Base-by-base conservation (phyloP, 2,329 filamentous ascomycete genomes). In the Neofusicoccum laricinum region DNA sequence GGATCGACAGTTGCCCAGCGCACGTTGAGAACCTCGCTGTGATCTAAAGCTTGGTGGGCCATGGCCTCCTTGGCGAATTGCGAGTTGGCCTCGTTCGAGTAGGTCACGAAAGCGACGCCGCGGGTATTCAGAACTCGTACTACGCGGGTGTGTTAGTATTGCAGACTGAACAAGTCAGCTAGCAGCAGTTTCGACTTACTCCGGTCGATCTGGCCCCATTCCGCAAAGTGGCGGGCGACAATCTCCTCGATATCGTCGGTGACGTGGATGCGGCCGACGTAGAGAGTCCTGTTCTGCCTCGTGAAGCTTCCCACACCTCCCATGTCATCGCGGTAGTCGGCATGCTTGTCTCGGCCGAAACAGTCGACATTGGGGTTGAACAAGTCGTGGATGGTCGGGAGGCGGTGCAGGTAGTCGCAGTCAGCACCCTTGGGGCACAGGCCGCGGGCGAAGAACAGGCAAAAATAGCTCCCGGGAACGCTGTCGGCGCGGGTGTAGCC, bases 221-320 rank as follows among this genome's bases (percentile, higher is more conserved):
- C 95, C 25, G 92, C 90, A 75, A 98, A 97, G 78, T 99, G 95
- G 14, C 96, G 85, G 34, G 94, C 89, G 5, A 98, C 94, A 40
- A 98, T 87, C 78, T 99, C 95, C 75, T 99, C 94, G 67, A 98
- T 97, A 73, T 98, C 94, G 76, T 98, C 95, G 12, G 90, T 94
- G 40, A 97, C 94, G 76, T 97, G 92, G 76, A 99, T 97, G 53
- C 93, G 84, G 4, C 95, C 95, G 0, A 97, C 87, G 71, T 99
- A 99, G 5, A 99, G 82, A 0, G 95, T 99, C 36, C 95, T 85
- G 75, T 99, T 99, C 73, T 96, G 91, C 21, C 95, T 85, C 87
- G 93, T 90, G 73, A 99, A 99, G 67, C 88, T 92, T 30, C 95
- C 95, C 2, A 97, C 93, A 68, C 96, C 96, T 61, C 94, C 93